Conservation (phyloP, 2,329 filamentous ascomycete species). For the Thyridium curvatum region DNA sequence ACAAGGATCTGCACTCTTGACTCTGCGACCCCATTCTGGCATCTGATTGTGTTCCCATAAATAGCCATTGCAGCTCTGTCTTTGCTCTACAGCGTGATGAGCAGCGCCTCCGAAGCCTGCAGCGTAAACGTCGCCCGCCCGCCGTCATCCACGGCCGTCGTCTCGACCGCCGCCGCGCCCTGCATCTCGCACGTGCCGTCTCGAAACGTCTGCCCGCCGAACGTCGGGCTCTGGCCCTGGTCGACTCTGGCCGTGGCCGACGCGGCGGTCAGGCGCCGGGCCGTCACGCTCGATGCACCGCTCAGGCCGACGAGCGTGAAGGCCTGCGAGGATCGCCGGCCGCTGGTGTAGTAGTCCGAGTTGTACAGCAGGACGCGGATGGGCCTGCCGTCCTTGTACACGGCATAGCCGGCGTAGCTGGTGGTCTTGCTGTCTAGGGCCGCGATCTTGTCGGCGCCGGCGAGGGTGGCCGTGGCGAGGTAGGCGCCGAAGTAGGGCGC, state of each 20-base stretch:
- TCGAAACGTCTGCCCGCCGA: conserved; percentile 26
- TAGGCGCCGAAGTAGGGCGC: conserved; percentile 27
- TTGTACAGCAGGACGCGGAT: conserved; percentile 12
- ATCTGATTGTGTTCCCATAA: too few species aligned
- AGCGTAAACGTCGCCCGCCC: conserved; percentile 22
- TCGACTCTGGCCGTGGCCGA: conserved; percentile 25
- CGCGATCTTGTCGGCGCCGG: conserved; percentile 17
- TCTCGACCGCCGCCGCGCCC: conserved; percentile 19
- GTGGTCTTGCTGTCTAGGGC: conserved; percentile 16
- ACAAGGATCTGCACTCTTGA: too few species aligned
- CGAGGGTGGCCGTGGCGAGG: conserved; percentile 20
- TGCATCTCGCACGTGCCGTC: conserved; percentile 25
- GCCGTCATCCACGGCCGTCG: conserved; percentile 5
- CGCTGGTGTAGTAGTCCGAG: conserved; percentile 1
- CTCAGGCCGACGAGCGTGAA: conserved; percentile 21
- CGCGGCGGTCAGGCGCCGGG: conserved; percentile 21
- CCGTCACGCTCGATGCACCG: conserved; percentile 17
- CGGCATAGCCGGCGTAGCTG: conserved; percentile 19
- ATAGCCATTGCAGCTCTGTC: too few species aligned
- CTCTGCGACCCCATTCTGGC: too few species aligned
- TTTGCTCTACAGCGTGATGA: conserved; percentile 20
- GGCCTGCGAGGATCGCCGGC: conserved; percentile 7
- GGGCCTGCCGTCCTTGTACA: conserved; percentile 15
- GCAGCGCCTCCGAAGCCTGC: conserved; percentile 26
- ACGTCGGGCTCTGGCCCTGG: conserved; percentile 20